Evolutionary conservation across 1,284 basidiomycete genomes (phyloP).

Genomic region (Limonomyces culmigenus): DNA sequence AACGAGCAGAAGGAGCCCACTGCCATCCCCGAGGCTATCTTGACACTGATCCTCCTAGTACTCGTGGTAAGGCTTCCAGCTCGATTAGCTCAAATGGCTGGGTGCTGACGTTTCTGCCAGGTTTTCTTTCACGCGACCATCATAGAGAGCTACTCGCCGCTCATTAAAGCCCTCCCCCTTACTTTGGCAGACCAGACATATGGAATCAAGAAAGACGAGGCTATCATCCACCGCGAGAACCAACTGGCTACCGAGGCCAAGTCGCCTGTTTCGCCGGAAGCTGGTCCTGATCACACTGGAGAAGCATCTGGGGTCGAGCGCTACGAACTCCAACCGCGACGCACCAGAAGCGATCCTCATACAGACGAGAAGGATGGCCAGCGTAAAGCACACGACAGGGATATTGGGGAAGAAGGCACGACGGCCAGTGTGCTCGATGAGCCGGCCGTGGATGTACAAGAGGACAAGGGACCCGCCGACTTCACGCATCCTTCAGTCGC

Average conservation of each 20-base stretch:
- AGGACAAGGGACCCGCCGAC: conserved; percentile 17
- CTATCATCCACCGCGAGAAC: neutral
- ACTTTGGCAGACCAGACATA: conserved; percentile 60
- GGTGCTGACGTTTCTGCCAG: conserved; percentile 18
- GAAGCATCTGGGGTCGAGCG: neutral
- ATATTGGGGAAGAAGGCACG: conserved; percentile 6
- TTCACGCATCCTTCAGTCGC: conserved; percentile 75
- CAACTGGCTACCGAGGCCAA: neutral
- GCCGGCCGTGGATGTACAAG: neutral
- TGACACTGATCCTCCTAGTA: conserved; percentile 75
- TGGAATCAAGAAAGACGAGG: conserved; percentile 12
- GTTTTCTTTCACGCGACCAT: conserved; percentile 52
- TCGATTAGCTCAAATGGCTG: conserved; percentile 6
- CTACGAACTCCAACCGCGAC: neutral
- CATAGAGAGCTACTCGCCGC: conserved; percentile 51
- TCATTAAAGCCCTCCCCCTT: conserved; percentile 54
- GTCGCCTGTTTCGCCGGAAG: conserved; percentile 2
- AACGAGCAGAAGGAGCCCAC: conserved; percentile 31
- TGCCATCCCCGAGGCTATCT: conserved; percentile 54
- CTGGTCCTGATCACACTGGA: conserved; percentile 8
- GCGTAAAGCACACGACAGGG: conserved; percentile 2
- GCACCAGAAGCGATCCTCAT: neutral
- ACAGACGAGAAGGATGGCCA: neutral
- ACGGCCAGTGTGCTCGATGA: conserved; percentile 2
- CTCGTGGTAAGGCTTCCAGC: conserved; percentile 56